Evolutionary conservation across 768 basidiomycete genomes (phyloP).

Genomic region (Mrakia frigida): DNA sequence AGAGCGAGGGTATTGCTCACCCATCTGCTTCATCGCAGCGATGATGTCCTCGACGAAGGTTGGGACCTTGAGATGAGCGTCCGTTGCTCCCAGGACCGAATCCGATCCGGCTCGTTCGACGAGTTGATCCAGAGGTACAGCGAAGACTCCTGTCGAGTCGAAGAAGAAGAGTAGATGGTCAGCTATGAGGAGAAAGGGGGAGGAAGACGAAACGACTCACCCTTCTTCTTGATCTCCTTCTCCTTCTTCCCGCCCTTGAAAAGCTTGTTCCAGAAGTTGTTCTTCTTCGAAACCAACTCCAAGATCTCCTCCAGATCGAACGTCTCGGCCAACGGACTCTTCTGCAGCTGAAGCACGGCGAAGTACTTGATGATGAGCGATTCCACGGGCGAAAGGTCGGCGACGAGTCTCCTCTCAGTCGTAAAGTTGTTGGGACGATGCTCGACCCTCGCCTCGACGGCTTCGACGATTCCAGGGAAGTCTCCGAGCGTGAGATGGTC

Average conservation of each 20-base stretch:
- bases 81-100: constrained; percentile 82
- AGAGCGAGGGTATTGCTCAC: constrained; percentile 50
- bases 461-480: constrained; percentile 86
- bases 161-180: not conserved
- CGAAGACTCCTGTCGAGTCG: constrained; percentile 67
- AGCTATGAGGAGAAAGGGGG: not conserved
- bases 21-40: constrained; percentile 98
- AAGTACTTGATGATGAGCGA: constrained; percentile 86
- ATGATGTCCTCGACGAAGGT: constrained; percentile 98
- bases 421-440: constrained; percentile 60
- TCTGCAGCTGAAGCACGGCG: constrained; percentile 71
- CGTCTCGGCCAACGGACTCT: constrained; percentile 70
- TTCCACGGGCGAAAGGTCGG: constrained; percentile 76
- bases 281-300: constrained; percentile 93
- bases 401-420: constrained; percentile 76
- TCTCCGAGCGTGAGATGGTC: constrained; percentile 90
- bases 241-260: constrained; percentile 77
- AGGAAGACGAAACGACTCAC: constrained; percentile 49
- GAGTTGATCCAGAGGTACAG: constrained; percentile 83
- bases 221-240: constrained; percentile 63
- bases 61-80: constrained; percentile 77
- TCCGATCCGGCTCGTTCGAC: constrained; percentile 95
- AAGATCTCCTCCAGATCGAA: constrained; percentile 82
- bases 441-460: constrained; percentile 81
- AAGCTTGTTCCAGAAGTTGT: constrained; percentile 89